A percentile compares a stretch with the other conserved stretches of the same genome.
Evolutionary conservation across 768 basidiomycete species (phyloP).

Genomic region (Sutorius australiensis): DNA sequence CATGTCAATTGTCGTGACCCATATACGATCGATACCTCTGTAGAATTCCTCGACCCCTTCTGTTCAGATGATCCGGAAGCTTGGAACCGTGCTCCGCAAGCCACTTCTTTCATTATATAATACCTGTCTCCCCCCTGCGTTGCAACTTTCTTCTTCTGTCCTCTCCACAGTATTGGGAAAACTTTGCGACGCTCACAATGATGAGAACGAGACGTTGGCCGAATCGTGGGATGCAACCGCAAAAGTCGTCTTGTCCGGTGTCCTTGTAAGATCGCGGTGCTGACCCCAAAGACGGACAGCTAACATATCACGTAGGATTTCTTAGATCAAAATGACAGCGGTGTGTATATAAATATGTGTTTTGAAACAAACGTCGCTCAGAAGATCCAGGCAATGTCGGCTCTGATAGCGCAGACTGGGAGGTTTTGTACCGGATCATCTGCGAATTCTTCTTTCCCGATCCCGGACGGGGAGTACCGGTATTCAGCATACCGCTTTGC

Average conservation of each 20-base stretch:
- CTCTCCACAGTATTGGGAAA: constrained; percentile 40
- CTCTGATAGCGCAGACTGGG: constrained; percentile 26
- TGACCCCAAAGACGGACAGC: not conserved
- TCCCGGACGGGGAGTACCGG: constrained; percentile 11
- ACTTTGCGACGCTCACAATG: constrained; percentile 27
- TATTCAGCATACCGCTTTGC: constrained; percentile 24
- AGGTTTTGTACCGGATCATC: constrained; percentile 28
- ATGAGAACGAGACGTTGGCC: constrained; percentile 19
- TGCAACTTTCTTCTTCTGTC: constrained; percentile 41
- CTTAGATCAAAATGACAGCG: constrained; percentile 17
- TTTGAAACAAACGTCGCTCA: not conserved
- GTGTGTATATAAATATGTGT: constrained; percentile 11
- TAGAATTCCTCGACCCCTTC: constrained; percentile 41
- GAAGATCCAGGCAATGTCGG: constrained; percentile 12
- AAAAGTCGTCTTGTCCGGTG: constrained; percentile 48
- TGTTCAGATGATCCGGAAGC: constrained; percentile 33
- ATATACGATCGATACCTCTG: not conserved
- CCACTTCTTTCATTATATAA: constrained; percentile 45
- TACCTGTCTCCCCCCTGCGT: constrained; percentile 34
- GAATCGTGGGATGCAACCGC: constrained; percentile 45
- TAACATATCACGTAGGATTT: constrained; percentile 22
- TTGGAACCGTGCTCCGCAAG: constrained; percentile 40
- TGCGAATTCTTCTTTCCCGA: constrained; percentile 38
- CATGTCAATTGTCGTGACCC: constrained; percentile 2
- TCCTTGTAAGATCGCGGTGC: constrained; percentile 37